Evolutionary conservation across 73 alveolate species (phyloP), one percentile per base, ranked within the genome.

Genomic region (Symbiodinium natans): DNA sequence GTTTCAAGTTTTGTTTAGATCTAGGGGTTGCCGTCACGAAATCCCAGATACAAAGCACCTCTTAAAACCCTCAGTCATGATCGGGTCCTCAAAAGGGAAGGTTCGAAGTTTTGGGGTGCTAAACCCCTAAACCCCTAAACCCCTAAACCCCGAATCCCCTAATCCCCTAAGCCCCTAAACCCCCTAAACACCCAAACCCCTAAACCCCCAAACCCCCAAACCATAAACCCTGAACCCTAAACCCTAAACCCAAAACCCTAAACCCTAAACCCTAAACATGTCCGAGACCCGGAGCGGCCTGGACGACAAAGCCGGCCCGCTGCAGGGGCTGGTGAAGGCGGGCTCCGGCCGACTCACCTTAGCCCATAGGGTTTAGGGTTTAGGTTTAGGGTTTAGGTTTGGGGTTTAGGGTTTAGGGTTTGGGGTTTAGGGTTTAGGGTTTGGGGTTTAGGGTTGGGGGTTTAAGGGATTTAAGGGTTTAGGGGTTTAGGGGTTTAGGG

Each of bases 301-400:
- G 68, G 68, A 52, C 68, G 68, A 52, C 68, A 52, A 52, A 52
- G 68, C 68, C 68, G 68, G 68, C 68, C 68, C 68, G n/a, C 68
- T 52, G 68, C 68, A 52, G 68, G 68, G 68, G 29, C 17, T 52
- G 68, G 21, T 27, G 68, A 52, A 52, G 68, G 68, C 68, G 21
- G 68, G n/a, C n/a, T n/a, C n/a, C n/a, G n/a, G n/a, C n/a, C n/a
- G n/a, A n/a, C n/a, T n/a, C n/a, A n/a, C n/a, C n/a, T n/a, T n/a
- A n/a, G n/a, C n/a, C n/a, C n/a, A n/a, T n/a, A n/a, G n/a, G n/a
- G n/a, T n/a, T n/a, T n/a, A n/a, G n/a, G n/a, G n/a, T n/a, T n/a
- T n/a, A n/a, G n/a, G n/a, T n/a, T n/a, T n/a, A n/a, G n/a, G n/a
- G n/a, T n/a, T n/a, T n/a, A n/a, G n/a, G n/a, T n/a, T n/a, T n/a